Percentiles rank a stretch among this genome's conserved stretches.
Evolutionary conservation across 345 rosid genomes (phyloP).

Genomic region (Firmiana major): DNA sequence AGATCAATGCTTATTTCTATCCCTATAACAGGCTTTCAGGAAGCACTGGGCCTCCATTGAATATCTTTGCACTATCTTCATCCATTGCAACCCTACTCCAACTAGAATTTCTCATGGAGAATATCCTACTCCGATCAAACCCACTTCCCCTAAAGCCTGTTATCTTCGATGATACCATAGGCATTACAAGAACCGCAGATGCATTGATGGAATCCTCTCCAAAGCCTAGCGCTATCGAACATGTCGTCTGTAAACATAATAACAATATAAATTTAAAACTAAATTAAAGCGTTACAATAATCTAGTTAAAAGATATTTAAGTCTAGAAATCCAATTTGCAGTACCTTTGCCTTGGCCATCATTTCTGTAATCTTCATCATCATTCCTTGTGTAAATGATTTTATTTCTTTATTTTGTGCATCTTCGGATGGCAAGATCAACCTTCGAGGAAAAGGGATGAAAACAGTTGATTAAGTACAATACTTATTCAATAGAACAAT

Average conservation of each 20-base stretch:
- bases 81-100: conserved; percentile 64
- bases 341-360: conserved; percentile 78
- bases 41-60: conserved; percentile 32
- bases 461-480: not conserved
- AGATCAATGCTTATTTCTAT: not conserved
- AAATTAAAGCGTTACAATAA: conserved; percentile 5
- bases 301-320: too few relatives aligned
- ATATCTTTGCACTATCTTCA: conserved; percentile 42
- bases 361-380: conserved; percentile 46
- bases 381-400: conserved; percentile 57
- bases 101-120: conserved; percentile 60
- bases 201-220: conserved; percentile 95
- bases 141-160: conserved; percentile 80
- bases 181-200: conserved; percentile 93
- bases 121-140: conserved; percentile 57
- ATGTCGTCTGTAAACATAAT: conserved; percentile 53
- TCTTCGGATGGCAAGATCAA: conserved; percentile 49
- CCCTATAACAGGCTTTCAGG: conserved; percentile 31
- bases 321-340: conserved; percentile 3
- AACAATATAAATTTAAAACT: not conserved
- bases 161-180: conserved; percentile 91
- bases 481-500: not conserved
- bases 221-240: conserved; percentile 61
- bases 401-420: conserved; percentile 55
- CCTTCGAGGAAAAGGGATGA: conserved; percentile 28